A percentile compares a stretch with the other conserved stretches of the same genome.
These are phyloP conservation scores for Rhodotorula toruloides DNA, from an alignment of 768 basidiomycete genomes.

Conservation along the genomic window DNA sequence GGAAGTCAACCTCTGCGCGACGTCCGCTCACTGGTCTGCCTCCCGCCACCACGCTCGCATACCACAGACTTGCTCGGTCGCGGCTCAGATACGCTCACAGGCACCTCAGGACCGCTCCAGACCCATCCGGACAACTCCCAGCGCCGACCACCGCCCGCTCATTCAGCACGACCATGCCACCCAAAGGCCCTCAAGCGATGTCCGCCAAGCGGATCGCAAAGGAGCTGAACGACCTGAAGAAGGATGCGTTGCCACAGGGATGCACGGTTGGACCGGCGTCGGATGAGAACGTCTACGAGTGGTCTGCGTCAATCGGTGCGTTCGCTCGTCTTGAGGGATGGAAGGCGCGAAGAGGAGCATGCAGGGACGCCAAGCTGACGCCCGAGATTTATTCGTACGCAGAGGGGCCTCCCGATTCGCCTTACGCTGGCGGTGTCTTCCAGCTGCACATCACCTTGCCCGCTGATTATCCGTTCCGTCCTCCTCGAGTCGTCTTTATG, in stretches of 20 bases:
- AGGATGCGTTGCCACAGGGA: slow-evolving; percentile 9
- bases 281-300: slow-evolving; percentile 29
- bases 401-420: slow-evolving; percentile 38
- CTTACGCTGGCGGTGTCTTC: slow-evolving; percentile 28
- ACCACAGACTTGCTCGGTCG: too few relatives aligned
- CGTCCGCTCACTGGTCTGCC: too few relatives aligned
- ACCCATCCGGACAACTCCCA: not conserved
- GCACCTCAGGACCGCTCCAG: not conserved
- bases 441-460: slow-evolving; percentile 24
- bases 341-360: too few relatives aligned
- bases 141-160: not conserved
- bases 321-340: too few relatives aligned
- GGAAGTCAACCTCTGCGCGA: too few relatives aligned
- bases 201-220: slow-evolving; percentile 22
- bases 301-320: slow-evolving; percentile 22
- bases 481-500: slow-evolving; percentile 33
- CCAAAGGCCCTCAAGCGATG: slow-evolving; percentile 9
- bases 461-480: slow-evolving; percentile 4
- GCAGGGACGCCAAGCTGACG: too few relatives aligned
- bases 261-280: slow-evolving; percentile 2
- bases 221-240: slow-evolving; percentile 20
- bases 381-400: too few relatives aligned
- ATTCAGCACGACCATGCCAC: slow-evolving; percentile 8
- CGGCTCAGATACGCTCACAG: too few relatives aligned
- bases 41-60: too few relatives aligned